Percentiles rank a stretch among this genome's conserved stretches.
Conservation (phyloP, 768 basidiomycete genomes). For the Mycena crocata region DNA sequence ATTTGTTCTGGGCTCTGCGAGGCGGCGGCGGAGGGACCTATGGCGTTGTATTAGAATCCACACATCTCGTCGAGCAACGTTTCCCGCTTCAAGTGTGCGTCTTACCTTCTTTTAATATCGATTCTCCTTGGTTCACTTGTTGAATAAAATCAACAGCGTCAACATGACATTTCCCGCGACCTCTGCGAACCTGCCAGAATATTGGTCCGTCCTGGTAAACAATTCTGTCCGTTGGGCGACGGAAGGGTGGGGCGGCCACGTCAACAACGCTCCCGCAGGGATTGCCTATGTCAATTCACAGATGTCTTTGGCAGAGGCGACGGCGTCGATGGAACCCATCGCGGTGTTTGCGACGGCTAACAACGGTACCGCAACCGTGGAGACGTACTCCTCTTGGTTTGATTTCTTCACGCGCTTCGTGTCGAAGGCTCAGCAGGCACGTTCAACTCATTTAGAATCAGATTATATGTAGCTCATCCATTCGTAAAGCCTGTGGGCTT, state of each 20-base stretch:
- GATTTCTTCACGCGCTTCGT: constrained; percentile 12
- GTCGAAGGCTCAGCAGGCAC: too few relatives aligned
- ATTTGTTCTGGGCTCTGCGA: constrained; percentile 60
- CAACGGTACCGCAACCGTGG: constrained; percentile 7
- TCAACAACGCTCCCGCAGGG: constrained; percentile 39
- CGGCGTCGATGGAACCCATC: constrained; percentile 3
- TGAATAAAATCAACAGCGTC: constrained; percentile 23
- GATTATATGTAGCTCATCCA: too few relatives aligned
- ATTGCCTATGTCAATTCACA: constrained; percentile 42
- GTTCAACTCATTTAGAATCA: too few relatives aligned
- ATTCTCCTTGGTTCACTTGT: too few relatives aligned
- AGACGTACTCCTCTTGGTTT: constrained; percentile 14
- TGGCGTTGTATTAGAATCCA: constrained; percentile 47
- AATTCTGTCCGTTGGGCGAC: constrained; percentile 42
- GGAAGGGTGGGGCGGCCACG: constrained; percentile 51
- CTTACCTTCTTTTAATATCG: constrained; percentile 7
- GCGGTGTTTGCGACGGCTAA: not conserved
- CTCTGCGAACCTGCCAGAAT: constrained; percentile 42
- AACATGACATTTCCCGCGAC: constrained; percentile 30
- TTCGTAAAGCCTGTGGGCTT: constrained; percentile 21
- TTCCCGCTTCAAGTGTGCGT: constrained; percentile 27
- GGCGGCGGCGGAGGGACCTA: constrained; percentile 61
- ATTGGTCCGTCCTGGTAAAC: too few relatives aligned
- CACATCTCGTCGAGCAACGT: constrained; percentile 5
- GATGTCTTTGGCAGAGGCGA: constrained; percentile 9